Base-by-base conservation (phyloP, 495 filamentous ascomycete genomes). In the Penicillium bialowiezense region DNA sequence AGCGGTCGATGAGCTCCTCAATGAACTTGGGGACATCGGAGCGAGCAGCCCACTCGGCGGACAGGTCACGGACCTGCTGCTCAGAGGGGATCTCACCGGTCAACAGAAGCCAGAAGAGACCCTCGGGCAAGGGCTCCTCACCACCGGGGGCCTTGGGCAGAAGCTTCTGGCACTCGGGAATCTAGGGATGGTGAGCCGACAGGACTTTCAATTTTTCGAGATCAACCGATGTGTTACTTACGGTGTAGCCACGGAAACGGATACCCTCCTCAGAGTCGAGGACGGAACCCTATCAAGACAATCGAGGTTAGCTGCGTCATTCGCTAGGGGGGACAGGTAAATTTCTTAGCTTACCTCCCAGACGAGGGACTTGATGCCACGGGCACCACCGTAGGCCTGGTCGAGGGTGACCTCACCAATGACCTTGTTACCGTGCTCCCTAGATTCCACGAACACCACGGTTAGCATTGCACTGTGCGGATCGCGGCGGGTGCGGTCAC, bases 101-200 rank as follows among this genome's bases (percentile, higher is more conserved):
- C 69, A 98, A 72, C 64, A 98, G 88, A 52, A 98, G 87, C 95
- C 95, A 98, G 88, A 98, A 98, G 70, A 98, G 89, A 81, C 91
- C 95, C 84, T 98, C 93, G 31, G 93, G 93, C 14, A 98, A 82
- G 61, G 95, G 95, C 80, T 98, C 91, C 70, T 89, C 74, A 76
- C 93, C 93, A 61, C 93, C 93, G 50, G 90, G 88, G 46, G 91
- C 93, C 80, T 93, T 96, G 67, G 93, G 93, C 32, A 98, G 90
- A 52, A 96, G 73, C 72, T 95, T 75, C 84, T 97, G 92, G 83
- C 93, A 96, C 73, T 98, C 92, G 55, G 93, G 93, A 59, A 98
- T 98, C 82, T 86, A 61, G n/a, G 37, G 7, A 38, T 19, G 19
- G 5, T 36, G 19, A 7, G 52, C 73, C 28, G 71, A 61, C 29